A percentile compares a stretch with the other conserved stretches of the same genome.
These are phyloP conservation scores for Spirogloea muscicola DNA, from an alignment of 139 green algal genomes.

Conservation along the genomic window DNA sequence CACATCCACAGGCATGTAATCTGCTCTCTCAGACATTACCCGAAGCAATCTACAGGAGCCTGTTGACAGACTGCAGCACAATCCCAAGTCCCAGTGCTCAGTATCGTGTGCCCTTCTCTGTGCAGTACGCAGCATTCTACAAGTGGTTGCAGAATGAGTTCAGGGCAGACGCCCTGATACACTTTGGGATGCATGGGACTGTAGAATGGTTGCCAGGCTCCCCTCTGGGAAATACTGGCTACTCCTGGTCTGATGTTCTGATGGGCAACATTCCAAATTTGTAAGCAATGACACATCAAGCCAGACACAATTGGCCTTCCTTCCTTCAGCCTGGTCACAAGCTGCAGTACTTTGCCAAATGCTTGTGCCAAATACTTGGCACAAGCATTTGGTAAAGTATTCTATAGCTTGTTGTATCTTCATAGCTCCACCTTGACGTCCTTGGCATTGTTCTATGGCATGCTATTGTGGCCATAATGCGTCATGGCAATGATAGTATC, in stretches of 20 bases:
- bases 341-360: no score
- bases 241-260: slow-evolving; percentile 71
- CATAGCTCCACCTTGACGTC: no score
- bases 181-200: slow-evolving; percentile 98
- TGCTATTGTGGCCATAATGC: no score
- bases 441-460: no score
- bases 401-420: no score
- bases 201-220: slow-evolving; percentile 93
- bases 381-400: no score
- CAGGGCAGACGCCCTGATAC: slow-evolving; percentile 81
- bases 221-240: slow-evolving; percentile 76
- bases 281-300: no score
- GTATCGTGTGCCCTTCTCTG: slow-evolving; percentile 46
- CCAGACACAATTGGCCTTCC: no score
- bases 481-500: no score
- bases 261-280: slow-evolving; percentile 87
- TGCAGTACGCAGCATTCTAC: slow-evolving; percentile 89
- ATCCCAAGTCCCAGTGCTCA: not conserved
- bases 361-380: no score
- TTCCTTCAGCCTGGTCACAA: no score
- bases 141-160: slow-evolving; percentile 78
- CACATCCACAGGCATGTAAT: slow-evolving; percentile 74
- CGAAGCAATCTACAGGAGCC: not conserved
- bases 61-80: not conserved
- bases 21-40: not conserved